phyloP scores from a whole-genome alignment of 257 asterid species.

The Nicotiana tabacum region DNA sequence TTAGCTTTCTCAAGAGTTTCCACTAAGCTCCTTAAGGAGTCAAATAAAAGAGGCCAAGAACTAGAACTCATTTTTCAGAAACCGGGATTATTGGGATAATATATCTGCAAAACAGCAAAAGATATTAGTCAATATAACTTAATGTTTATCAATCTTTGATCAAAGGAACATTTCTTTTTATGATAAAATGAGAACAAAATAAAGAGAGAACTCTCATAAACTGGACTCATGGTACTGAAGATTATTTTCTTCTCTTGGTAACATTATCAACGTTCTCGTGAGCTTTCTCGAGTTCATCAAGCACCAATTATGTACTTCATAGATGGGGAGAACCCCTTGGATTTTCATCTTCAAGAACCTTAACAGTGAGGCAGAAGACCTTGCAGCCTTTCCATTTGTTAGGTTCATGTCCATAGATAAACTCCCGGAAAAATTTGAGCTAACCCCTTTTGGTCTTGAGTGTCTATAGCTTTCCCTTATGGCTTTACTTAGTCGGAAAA shows the following conservation, averaged over 20 bases:
- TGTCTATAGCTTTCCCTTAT: neutral
- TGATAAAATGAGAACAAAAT: neutral
- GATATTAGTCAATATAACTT: neutral
- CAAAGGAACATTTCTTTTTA: neutral
- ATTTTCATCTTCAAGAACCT: neutral
- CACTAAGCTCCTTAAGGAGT: conserved; percentile 41
- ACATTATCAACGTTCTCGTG: neutral
- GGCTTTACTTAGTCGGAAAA: neutral
- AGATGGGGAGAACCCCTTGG: neutral
- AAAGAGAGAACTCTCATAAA: neutral
- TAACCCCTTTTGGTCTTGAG: neutral
- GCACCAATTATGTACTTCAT: neutral
- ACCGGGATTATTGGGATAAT: conserved; percentile 37
- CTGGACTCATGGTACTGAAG: neutral
- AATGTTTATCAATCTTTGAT: neutral
- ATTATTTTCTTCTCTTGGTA: neutral
- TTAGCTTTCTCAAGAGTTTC: conserved; percentile 32
- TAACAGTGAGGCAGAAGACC: neutral
- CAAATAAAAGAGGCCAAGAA: conserved; percentile 51
- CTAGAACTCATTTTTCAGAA: conserved; percentile 47
- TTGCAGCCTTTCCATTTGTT: conserved; percentile 1
- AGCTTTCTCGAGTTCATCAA: neutral
- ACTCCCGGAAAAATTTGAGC: neutral
- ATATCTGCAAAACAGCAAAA: conserved; percentile 43
- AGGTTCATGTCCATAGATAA: neutral